Percentiles rank a stretch among this genome's conserved stretches.
These are phyloP conservation scores for Francoa sonchifolia DNA, from an alignment of 441 rosid genomes.

Conservation along the genomic window DNA sequence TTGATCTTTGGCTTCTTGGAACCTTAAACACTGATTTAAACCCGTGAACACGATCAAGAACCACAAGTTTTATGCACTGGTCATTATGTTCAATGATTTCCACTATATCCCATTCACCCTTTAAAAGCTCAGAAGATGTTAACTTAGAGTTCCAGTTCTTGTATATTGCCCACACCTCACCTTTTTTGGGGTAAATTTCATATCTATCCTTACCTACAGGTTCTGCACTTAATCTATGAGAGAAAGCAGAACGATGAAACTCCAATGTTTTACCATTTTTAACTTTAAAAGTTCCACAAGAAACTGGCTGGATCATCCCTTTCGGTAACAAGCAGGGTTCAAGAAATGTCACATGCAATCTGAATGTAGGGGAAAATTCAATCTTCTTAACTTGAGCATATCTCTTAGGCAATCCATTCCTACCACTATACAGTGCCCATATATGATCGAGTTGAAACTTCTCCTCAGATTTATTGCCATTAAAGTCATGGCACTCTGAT, in stretches of 20 bases:
- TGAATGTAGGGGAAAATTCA: slow-evolving; percentile 12
- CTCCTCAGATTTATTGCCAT: slow-evolving; percentile 19
- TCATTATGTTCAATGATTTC: slow-evolving; percentile 23
- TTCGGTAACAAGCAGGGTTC: slow-evolving; percentile 15
- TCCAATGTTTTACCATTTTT: slow-evolving; percentile 10
- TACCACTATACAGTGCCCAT: slow-evolving; percentile 27
- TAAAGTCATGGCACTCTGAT: slow-evolving; percentile 15
- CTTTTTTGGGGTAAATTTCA: slow-evolving; percentile 12
- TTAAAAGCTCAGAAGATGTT: slow-evolving; percentile 9
- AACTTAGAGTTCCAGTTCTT: slow-evolving; percentile 12
- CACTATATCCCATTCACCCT: slow-evolving; percentile 21
- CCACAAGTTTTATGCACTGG: slow-evolving; percentile 10
- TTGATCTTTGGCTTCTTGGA: slow-evolving; percentile 22
- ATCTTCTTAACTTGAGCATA: slow-evolving; percentile 24
- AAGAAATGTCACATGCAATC: slow-evolving; percentile 14
- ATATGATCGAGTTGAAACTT: slow-evolving; percentile 20
- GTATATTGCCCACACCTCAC: slow-evolving; percentile 33
- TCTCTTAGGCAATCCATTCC: slow-evolving; percentile 21
- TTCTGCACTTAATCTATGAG: slow-evolving; percentile 19
- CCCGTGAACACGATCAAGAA: slow-evolving; percentile 14
- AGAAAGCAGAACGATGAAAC: slow-evolving; percentile 9
- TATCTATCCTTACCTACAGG: not conserved
- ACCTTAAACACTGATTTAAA: slow-evolving; percentile 15
- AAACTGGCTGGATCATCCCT: slow-evolving; percentile 6
- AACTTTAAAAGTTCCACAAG: slow-evolving; percentile 28